phyloP scores from a whole-genome alignment of 163 green algal genomes.

The Prototheca stagnorum region DNA sequence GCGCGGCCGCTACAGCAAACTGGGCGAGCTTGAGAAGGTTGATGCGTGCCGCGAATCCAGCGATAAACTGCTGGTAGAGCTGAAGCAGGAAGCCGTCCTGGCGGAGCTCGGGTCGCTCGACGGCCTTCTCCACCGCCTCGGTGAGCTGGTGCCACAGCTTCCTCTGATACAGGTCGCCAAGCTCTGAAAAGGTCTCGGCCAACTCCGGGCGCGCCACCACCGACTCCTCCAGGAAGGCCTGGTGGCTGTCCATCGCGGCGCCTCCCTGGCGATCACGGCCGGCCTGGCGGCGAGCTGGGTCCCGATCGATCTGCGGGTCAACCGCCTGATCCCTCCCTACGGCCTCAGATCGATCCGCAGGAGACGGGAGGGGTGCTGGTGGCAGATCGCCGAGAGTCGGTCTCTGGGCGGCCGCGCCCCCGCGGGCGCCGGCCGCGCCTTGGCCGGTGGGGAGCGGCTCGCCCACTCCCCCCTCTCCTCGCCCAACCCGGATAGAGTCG shows the following conservation, averaged over 20 bases:
- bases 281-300: too few species aligned
- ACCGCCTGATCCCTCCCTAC: too few species aligned
- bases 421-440: too few species aligned
- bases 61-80: constrained; percentile 82
- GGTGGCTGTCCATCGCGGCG: constrained; percentile 8
- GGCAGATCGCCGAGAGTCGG: too few species aligned
- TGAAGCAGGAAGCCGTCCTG: constrained; percentile 45
- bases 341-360: too few species aligned
- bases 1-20: constrained; percentile 65
- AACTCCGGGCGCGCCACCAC: constrained; percentile 31
- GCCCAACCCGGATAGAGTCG: too few species aligned
- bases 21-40: constrained; percentile 86
- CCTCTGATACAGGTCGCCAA: constrained; percentile 61
- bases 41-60: constrained; percentile 76
- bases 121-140: constrained; percentile 57
- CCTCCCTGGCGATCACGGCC: background rate
- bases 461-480: too few species aligned
- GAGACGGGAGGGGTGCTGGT: too few species aligned
- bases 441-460: too few species aligned
- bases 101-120: constrained; percentile 45
- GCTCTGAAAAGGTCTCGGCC: constrained; percentile 30
- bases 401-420: too few species aligned
- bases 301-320: too few species aligned
- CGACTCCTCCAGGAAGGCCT: constrained; percentile 35
- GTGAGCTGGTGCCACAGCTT: constrained; percentile 98